Conservation (phyloP, 2,329 filamentous ascomycete genomes). For the Colletotrichum gloeosporioides region DNA sequence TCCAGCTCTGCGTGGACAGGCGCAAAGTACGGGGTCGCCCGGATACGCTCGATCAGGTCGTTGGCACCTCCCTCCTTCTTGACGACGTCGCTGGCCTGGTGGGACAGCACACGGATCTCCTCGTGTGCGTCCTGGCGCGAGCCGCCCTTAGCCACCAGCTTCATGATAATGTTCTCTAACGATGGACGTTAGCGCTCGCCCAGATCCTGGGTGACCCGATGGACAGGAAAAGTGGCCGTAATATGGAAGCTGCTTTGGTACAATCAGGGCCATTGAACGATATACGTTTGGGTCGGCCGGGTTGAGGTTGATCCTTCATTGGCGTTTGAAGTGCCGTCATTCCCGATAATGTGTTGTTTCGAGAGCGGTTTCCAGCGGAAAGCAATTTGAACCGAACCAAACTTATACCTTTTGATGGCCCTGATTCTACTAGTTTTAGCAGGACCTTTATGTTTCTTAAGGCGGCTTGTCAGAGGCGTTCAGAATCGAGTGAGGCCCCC, state of each 20-base stretch:
- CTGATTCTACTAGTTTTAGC: not conserved
- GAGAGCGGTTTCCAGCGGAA: not conserved
- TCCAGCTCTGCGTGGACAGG: conserved; percentile 75
- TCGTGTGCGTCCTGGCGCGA: conserved; percentile 86
- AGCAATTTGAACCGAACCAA: not conserved
- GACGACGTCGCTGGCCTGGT: conserved; percentile 72
- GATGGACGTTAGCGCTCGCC: conserved; percentile 24
- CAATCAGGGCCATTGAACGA: not conserved
- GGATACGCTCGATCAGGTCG: conserved; percentile 70
- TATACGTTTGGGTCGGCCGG: not conserved
- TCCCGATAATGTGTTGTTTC: no score
- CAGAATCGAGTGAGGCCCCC: not conserved
- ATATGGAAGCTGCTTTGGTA: not conserved
- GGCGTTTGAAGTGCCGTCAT: not conserved
- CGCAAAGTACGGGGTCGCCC: conserved; percentile 74
- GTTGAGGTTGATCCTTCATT: not conserved
- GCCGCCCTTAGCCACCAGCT: conserved; percentile 71
- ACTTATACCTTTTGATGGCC: not conserved
- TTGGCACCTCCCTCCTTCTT: conserved; percentile 49
- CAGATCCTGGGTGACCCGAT: not conserved
- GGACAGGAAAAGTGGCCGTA: not conserved
- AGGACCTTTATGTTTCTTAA: not conserved
- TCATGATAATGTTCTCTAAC: conserved; percentile 72
- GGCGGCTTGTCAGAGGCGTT: no score
- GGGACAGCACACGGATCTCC: conserved; percentile 81